A percentile compares a stretch with the other conserved stretches of the same genome.
Conservation (phyloP, 1,139 yeast species). For the Taphrina communis region DNA sequence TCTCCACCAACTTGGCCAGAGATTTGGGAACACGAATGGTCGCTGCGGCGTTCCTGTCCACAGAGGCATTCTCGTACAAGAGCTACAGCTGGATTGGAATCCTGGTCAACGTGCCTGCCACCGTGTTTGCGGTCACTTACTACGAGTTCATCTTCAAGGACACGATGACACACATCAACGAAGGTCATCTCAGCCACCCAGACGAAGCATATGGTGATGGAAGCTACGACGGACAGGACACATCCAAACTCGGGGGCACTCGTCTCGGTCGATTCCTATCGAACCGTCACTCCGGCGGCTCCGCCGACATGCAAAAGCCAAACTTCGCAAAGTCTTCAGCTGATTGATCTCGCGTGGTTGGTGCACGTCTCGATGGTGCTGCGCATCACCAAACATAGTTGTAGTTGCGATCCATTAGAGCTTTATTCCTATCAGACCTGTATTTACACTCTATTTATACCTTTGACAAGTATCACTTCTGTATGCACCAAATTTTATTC, state of each 20-base stretch:
- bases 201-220: constrained; percentile 13
- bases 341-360: background rate
- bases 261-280: constrained; percentile 30
- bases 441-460: no score
- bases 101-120: constrained; percentile 39
- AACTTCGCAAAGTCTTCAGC: constrained; percentile 8
- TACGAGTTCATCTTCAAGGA: constrained; percentile 32
- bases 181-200: constrained; percentile 37
- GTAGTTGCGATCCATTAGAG: no score
- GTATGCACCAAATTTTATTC: no score
- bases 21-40: constrained; percentile 39
- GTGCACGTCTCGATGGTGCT: no score
- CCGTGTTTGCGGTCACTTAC: constrained; percentile 33
- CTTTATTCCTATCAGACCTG: no score
- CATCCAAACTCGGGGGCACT: constrained; percentile 19
- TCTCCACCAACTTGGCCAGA: constrained; percentile 37
- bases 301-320: constrained; percentile 15
- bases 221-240: constrained; percentile 3
- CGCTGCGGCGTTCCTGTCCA: constrained; percentile 32
- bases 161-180: constrained; percentile 29
- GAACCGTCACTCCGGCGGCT: constrained; percentile 31
- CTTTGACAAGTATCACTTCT: no score
- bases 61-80: constrained; percentile 31
- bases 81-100: constrained; percentile 34
- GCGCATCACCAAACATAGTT: no score